Evolutionary conservation across 192 early-diverging fungal genomes (phyloP), one percentile per base, ranked within the genome.

Genomic region (Thoreauomyces humboldtii): DNA sequence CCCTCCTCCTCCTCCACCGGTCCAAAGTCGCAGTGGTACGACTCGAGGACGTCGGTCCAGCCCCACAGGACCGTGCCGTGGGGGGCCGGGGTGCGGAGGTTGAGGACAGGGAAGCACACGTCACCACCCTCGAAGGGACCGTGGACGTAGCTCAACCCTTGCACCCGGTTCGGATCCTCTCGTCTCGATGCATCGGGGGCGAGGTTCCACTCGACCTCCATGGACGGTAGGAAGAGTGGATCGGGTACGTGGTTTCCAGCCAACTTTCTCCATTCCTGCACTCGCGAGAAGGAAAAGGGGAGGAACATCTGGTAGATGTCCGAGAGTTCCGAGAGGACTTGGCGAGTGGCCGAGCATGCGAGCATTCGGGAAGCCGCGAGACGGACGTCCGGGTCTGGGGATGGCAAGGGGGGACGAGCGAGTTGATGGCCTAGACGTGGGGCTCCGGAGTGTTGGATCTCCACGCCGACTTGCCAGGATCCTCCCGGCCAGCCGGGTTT

Each of bases 21-120:
- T 19, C 34, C 4, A 32, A 32, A 57, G 9, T 57, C 55, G 55
- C 55, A 57, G 55, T 37, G 34, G 19, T 57, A 57, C 34, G 34
- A 57, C 55, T 57, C 55, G 55, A 57, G 55, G 34, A 57, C 38
- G 35, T 57, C 55, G 12, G 55, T 57, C 55, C 55, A 57, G 34
- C 55, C 55, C 55, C 55, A 57, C 12, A 57, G 38, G 2, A 27
- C 34, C 4, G 55, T 57, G 32, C 55, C 55, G n/a, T 12, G 19
- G 4, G 35, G 35, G 7, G 55, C 55, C 15, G 19, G 31, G 12
- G 55, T 57, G 31, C 55, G 55, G 35, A 57, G 38, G 33, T 57
- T 57, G 32, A 57, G 33, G 29, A 36, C 55, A 7, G 55, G 55
- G 33, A 57, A 57, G 11, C 34, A 32, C 7, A 37, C 34, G 33